Base-by-base conservation (phyloP, 352 stramenopile species). In the Phytophthora lateralis region DNA sequence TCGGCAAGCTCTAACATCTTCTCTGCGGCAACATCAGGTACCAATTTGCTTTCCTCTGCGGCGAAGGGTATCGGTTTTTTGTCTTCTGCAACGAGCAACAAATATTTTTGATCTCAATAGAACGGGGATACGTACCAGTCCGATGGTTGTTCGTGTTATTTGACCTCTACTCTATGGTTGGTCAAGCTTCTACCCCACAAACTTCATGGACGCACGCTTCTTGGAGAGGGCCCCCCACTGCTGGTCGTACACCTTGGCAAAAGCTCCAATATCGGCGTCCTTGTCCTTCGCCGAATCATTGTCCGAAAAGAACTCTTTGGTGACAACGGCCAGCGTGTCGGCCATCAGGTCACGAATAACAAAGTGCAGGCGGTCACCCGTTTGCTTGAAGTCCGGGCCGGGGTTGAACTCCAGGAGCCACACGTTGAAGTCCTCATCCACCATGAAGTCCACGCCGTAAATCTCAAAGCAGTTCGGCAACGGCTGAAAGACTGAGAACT, bases 21-120 rank as follows among this genome's bases (percentile, higher is more conserved):
- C 4, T 88, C 78, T 12, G 77, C 84, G 8, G 82, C 82, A 24
- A 71, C 76, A 14, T 82, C 76, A 30, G 78, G 78, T n/a, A 84
- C 77, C 15, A 89, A 79, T 26, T 39, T 89, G 60, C 63, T 89
- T 29, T 83, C 75, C 21, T 89, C 81, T 8, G 82, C 82, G 15
- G 87, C 85, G 34, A 95, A 95, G 55, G 83, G 87, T 32, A 93
- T 95, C 60, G 89, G 81, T 30, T 91, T 89, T 39, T 51, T 93
- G 29, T 93, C 86, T 27, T 92, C 84, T 30, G 86, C 84, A 24
- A 93, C 73, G 24, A 75, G 38, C 17, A 76, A 67, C 53, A 88
- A 70, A 45, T 90, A 92, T 63, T 90, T 93, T 73, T 93, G 63
- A 87, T 20, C 18, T 20, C 15, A 58, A 62, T 54, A 55, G 37